phyloP scores from a whole-genome alignment of 2,329 filamentous ascomycete genomes.

The Fonsecaea multimorphosa region DNA sequence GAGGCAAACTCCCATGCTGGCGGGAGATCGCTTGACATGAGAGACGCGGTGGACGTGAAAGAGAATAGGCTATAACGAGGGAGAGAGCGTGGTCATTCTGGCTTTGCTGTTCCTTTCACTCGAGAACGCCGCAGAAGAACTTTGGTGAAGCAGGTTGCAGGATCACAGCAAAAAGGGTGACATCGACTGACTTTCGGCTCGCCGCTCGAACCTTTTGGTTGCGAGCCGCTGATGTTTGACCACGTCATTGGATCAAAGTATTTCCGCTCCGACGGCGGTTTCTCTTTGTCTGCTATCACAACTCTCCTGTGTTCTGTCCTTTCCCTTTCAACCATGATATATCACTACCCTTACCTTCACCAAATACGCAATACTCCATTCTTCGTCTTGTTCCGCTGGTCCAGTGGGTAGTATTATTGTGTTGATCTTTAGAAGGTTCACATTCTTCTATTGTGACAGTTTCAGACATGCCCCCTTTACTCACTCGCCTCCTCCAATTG shows the following conservation, averaged over 20 bases:
- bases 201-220: not conserved
- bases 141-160: not conserved
- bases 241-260: slow-evolving; percentile 2
- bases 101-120: not conserved
- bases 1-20: slow-evolving; percentile 39
- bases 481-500: not conserved
- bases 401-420: not conserved
- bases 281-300: not conserved
- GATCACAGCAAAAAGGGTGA: slow-evolving; percentile 3
- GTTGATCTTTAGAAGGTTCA: not conserved
- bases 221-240: not conserved
- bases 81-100: slow-evolving; percentile 6
- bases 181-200: not conserved
- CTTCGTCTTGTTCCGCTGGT: not conserved
- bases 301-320: not conserved
- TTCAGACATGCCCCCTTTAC: not conserved
- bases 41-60: not conserved
- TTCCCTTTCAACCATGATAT: too few relatives aligned
- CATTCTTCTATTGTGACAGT: not conserved
- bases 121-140: not conserved
- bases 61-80: not conserved
- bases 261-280: not conserved
- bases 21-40: slow-evolving; percentile 13
- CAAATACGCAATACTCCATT: too few relatives aligned
- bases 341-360: too few relatives aligned